These are phyloP conservation scores for Kingdonia uniflora DNA, from an alignment of 164 flowering plant species.

Conservation along the genomic window DNA sequence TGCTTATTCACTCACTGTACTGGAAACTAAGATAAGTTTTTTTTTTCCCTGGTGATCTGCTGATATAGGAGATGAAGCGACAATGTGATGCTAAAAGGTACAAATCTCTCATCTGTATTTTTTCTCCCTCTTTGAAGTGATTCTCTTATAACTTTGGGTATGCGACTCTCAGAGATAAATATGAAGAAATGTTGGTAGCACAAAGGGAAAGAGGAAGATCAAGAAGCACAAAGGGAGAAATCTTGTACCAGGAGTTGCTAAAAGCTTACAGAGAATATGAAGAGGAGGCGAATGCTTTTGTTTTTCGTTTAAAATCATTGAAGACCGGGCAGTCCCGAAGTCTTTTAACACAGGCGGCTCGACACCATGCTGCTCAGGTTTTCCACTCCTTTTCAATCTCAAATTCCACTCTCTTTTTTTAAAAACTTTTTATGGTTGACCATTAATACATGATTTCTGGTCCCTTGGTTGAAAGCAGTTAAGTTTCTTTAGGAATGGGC, in stretches of 20 bases:
- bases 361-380: constrained; percentile 99
- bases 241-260: constrained; percentile 48
- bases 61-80: constrained; percentile 82
- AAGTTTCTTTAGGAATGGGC: constrained; percentile 65
- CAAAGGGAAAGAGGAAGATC: constrained; percentile 56
- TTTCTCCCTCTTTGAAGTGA: constrained; percentile 7
- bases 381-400: constrained; percentile 8
- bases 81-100: constrained; percentile 95
- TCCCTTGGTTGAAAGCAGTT: constrained; percentile 38
- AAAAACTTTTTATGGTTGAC: background rate
- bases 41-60: constrained; percentile 5
- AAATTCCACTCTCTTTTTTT: background rate
- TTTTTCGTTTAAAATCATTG: constrained; percentile 80
- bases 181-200: constrained; percentile 45
- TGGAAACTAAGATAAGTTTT: background rate
- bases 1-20: too few species aligned
- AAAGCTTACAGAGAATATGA: constrained; percentile 70
- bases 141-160: constrained; percentile 10
- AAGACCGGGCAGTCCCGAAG: constrained; percentile 86
- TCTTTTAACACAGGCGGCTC: constrained; percentile 88
- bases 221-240: constrained; percentile 48
- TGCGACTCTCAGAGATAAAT: constrained; percentile 35
- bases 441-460: background rate
- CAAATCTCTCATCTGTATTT: constrained; percentile 6
- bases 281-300: constrained; percentile 70